Percentiles rank a stretch among this genome's conserved stretches.
Conservation (phyloP, 805 yeast species). For the Schwanniomyces occidentalis region DNA sequence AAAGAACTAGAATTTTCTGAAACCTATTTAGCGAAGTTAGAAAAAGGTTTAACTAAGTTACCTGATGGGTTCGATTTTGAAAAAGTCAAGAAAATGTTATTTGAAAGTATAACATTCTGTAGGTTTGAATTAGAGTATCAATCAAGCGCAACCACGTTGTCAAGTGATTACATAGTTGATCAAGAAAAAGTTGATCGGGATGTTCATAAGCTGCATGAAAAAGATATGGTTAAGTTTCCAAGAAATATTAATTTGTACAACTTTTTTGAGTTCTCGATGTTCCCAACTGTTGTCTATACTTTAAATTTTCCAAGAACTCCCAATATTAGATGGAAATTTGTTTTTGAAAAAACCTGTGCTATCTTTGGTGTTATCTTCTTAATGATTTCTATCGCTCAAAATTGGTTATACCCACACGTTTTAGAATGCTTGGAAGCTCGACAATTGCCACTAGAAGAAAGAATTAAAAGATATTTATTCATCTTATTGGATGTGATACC, state of each 20-base stretch:
- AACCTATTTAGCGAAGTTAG: slow-evolving; percentile 41
- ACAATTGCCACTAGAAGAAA: slow-evolving; percentile 45
- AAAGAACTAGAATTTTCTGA: slow-evolving; percentile 55
- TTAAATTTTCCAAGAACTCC: slow-evolving; percentile 78
- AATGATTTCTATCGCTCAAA: slow-evolving; percentile 80
- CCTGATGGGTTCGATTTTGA: slow-evolving; percentile 27
- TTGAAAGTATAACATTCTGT: slow-evolving; percentile 65
- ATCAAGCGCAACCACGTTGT: slow-evolving; percentile 29
- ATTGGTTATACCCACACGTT: slow-evolving; percentile 72
- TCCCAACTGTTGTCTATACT: slow-evolving; percentile 85
- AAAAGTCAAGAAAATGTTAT: slow-evolving; percentile 26
- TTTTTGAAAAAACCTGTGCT: slow-evolving; percentile 69
- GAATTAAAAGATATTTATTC: slow-evolving; percentile 51
- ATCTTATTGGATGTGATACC: slow-evolving; percentile 74
- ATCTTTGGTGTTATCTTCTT: slow-evolving; percentile 83
- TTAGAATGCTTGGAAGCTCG: slow-evolving; percentile 57
- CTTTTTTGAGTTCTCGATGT: slow-evolving; percentile 80
- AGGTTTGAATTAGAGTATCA: slow-evolving; percentile 67
- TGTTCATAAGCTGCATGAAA: slow-evolving; percentile 9
- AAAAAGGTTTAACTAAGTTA: slow-evolving; percentile 20
- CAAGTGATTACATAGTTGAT: slow-evolving; percentile 10
- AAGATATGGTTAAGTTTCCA: slow-evolving; percentile 55
- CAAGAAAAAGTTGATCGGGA: slow-evolving; percentile 7
- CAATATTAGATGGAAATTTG: slow-evolving; percentile 66
- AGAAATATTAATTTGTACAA: slow-evolving; percentile 61